phyloP scores from a whole-genome alignment of 768 basidiomycete species.

The Panellus pusillus region DNA sequence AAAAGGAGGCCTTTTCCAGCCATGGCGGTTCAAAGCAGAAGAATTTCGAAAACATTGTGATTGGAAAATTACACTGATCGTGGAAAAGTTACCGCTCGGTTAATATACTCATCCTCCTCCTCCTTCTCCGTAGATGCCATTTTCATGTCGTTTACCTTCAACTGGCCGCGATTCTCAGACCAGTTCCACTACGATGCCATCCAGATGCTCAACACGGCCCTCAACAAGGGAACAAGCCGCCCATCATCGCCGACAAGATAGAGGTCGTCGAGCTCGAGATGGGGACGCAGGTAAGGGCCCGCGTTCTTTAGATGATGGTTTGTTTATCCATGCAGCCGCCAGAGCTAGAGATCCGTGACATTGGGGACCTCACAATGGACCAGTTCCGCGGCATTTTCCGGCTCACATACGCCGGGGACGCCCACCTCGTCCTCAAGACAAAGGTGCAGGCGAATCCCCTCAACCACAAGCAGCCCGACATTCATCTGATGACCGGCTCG shows the following conservation, averaged over 20 bases:
- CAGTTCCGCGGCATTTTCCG: constrained; percentile 97
- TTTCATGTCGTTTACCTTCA: constrained; percentile 93
- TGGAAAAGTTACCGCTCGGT: no score
- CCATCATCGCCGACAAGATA: constrained; percentile 95
- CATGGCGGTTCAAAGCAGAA: not conserved
- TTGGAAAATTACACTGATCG: no score
- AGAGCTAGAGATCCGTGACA: constrained; percentile 94
- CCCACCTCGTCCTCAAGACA: constrained; percentile 82
- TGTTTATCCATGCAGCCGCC: no score
- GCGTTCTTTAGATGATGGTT: constrained; percentile 5
- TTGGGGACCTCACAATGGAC: constrained; percentile 93
- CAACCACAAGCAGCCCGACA: constrained; percentile 89
- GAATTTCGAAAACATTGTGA: not conserved
- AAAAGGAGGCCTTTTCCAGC: constrained; percentile 71
- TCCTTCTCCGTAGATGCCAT: no score
- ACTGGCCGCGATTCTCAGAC: constrained; percentile 97
- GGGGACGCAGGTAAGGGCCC: constrained; percentile 79
- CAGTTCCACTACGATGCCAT: constrained; percentile 96
- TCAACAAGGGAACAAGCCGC: constrained; percentile 96
- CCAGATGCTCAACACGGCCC: constrained; percentile 93
- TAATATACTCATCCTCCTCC: no score
- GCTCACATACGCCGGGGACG: constrained; percentile 92
- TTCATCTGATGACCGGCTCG: constrained; percentile 81
- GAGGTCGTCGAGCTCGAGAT: constrained; percentile 99
- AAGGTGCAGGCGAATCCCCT: constrained; percentile 98